These are phyloP conservation scores for Penicillium ochrochloron DNA, from an alignment of 495 filamentous ascomycete species.

Conservation along the genomic window DNA sequence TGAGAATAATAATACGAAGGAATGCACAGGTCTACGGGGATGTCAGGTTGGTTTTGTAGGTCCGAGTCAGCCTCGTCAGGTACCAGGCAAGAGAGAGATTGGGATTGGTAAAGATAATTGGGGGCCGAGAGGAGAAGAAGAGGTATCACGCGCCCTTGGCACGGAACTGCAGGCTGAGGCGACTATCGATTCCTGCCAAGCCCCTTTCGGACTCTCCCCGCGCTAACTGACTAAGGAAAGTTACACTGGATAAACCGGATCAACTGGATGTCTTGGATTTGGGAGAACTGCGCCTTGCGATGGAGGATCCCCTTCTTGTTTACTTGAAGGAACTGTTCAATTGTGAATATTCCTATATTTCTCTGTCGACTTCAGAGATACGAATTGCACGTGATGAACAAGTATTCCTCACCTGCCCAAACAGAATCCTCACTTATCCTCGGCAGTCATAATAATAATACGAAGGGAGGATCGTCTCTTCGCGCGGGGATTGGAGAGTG, in stretches of 20 bases:
- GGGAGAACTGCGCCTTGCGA: background rate
- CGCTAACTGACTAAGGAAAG: slow-evolving; percentile 16
- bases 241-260: background rate
- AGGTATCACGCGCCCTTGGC: slow-evolving; percentile 20
- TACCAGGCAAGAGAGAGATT: slow-evolving; percentile 9
- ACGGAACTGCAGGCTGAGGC: background rate
- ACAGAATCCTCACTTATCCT: slow-evolving; percentile 1
- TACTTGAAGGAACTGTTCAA: background rate
- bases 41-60: slow-evolving; percentile 19
- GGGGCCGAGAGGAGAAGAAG: background rate
- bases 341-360: background rate
- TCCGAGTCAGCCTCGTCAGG: slow-evolving; percentile 8
- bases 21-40: slow-evolving; percentile 1
- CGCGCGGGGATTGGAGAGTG: slow-evolving; percentile 28
- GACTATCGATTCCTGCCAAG: slow-evolving; percentile 20
- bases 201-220: slow-evolving; percentile 28
- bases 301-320: background rate
- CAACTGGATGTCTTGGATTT: no score
- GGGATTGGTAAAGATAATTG: background rate
- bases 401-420: background rate
- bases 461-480: background rate
- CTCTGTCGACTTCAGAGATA: background rate
- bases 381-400: background rate
- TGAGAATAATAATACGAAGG: slow-evolving; percentile 8
- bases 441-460: background rate